phyloP scores from a whole-genome alignment of 2,329 filamentous ascomycete genomes.

The Talaromyces sp. region DNA sequence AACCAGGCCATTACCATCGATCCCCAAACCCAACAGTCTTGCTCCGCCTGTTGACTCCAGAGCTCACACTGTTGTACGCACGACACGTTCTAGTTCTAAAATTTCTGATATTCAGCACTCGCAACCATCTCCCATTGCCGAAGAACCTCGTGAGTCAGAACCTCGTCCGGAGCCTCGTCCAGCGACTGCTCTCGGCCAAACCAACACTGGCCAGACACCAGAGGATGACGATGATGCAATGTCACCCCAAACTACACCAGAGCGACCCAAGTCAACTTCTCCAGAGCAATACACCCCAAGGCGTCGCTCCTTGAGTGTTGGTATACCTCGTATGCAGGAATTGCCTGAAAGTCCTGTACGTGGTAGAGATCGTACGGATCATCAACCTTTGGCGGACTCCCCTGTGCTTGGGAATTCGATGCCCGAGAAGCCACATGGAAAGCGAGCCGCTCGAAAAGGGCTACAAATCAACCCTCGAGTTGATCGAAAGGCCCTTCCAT shows the following conservation, averaged over 20 bases:
- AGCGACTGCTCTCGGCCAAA: constrained; percentile 13
- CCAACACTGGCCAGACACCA: constrained; percentile 3
- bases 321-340: constrained; percentile 17
- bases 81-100: constrained; percentile 2
- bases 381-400: constrained; percentile 23
- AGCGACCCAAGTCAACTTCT: constrained; percentile 18
- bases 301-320: constrained; percentile 18
- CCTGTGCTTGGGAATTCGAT: constrained; percentile 20
- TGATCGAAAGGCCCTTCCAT: constrained; percentile 21
- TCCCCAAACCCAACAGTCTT: constrained; percentile 27
- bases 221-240: constrained; percentile 12
- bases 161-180: constrained; percentile 7
- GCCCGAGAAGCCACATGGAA: constrained; percentile 10
- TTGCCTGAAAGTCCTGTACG: constrained; percentile 13
- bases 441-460: constrained; percentile 7
- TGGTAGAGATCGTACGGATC: constrained; percentile 5
- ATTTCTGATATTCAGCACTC: constrained; percentile 5
- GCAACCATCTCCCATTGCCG: constrained; percentile 19
- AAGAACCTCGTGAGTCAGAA: constrained; percentile 12
- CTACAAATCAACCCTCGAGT: constrained; percentile 17
- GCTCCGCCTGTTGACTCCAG: constrained; percentile 10
- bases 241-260: constrained; percentile 7
- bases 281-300: constrained; percentile 15
- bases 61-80: constrained; percentile 6
- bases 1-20: constrained; percentile 35